Percentiles rank a stretch among this genome's conserved stretches.
Evolutionary conservation across 352 stramenopile species (phyloP).

Genomic region (Pythium rishiriense): DNA sequence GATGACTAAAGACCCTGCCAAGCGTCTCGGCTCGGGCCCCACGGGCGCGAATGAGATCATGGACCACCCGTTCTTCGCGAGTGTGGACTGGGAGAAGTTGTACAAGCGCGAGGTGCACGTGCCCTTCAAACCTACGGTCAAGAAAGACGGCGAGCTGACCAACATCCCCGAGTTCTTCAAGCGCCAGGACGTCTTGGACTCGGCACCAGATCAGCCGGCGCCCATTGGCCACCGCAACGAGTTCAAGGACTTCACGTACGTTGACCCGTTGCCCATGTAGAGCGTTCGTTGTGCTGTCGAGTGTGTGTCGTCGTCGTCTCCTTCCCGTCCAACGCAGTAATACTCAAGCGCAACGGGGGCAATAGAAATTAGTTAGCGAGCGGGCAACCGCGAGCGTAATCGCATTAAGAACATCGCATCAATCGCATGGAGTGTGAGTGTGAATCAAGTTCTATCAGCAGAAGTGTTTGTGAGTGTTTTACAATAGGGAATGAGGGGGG

Average conservation of each 20-base stretch:
- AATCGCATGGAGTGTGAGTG: neutral
- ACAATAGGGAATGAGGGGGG: conserved; percentile 1
- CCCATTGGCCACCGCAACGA: conserved; percentile 68
- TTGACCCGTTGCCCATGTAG: conserved; percentile 63
- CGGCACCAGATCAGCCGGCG: conserved; percentile 46
- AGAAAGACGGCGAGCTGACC: conserved; percentile 68
- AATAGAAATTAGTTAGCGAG: too few species aligned
- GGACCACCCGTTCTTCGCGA: conserved; percentile 81
- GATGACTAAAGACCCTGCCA: conserved; percentile 72
- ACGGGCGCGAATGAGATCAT: conserved; percentile 77
- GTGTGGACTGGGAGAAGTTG: conserved; percentile 77
- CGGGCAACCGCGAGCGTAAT: too few species aligned
- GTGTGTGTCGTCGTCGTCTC: neutral
- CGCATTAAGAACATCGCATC: neutral
- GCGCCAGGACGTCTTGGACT: conserved; percentile 75
- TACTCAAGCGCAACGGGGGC: too few species aligned
- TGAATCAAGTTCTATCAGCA: conserved; percentile 4
- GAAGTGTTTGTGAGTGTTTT: conserved; percentile 17
- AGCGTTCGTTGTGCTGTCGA: too few species aligned
- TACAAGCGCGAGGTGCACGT: conserved; percentile 71
- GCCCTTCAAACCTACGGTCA: conserved; percentile 68
- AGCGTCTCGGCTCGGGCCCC: conserved; percentile 70
- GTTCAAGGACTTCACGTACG: conserved; percentile 81
- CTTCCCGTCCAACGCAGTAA: too few species aligned
- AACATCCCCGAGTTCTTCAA: conserved; percentile 86